Evolutionary conservation across 2,329 filamentous ascomycete species (phyloP), one percentile per base, ranked within the genome.

Genomic region (Bipolaris sorokiniana): DNA sequence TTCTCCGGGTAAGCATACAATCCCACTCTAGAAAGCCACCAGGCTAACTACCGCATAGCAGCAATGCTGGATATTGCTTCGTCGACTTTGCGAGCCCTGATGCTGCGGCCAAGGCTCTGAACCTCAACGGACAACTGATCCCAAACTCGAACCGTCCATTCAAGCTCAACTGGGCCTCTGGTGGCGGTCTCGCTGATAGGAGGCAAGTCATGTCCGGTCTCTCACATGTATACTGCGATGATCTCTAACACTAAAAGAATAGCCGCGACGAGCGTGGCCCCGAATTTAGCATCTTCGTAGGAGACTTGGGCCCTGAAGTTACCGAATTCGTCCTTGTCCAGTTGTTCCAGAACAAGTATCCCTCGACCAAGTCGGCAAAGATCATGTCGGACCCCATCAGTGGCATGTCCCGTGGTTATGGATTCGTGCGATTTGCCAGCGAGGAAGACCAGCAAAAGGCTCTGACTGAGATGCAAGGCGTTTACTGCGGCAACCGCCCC

Each of bases 381-480:
- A 99, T 99, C 80, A 99, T 99, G 95, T 97, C 94, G 59, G 95
- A 99, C 74, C 94, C 95, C 60, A 95, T 98, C 80, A 96, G 90
- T 63, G 95, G 95, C 69, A 94, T 98, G 86, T 97, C 93, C 63
- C 92, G 95, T 63, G 95, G 95, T 54, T 99, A 99, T 73, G 95
- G 95, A 45, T 99, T 99, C 72, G 95, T 99, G 51, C 92, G 95
- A 66, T 99, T 99, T 82, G 92, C 92, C 50, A 92, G 96, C 67
- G 94, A 98, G 82, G 86, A 88, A 66, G 95, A 99, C 74, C 94
- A 98, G 82, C 94, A 99, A 82, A 91, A 93, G 61, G 94, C 95
- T 63, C 84, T 99, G 20, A 90, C 89, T 50, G 95, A 99, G 82
- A 99, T 99, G 95, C 95, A 99, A 82, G 95, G 95, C 67, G 95